Percentiles rank a stretch among this genome's conserved stretches.
phyloP scores from a whole-genome alignment of 1,284 basidiomycete genomes.

The Marasmius sp. region DNA sequence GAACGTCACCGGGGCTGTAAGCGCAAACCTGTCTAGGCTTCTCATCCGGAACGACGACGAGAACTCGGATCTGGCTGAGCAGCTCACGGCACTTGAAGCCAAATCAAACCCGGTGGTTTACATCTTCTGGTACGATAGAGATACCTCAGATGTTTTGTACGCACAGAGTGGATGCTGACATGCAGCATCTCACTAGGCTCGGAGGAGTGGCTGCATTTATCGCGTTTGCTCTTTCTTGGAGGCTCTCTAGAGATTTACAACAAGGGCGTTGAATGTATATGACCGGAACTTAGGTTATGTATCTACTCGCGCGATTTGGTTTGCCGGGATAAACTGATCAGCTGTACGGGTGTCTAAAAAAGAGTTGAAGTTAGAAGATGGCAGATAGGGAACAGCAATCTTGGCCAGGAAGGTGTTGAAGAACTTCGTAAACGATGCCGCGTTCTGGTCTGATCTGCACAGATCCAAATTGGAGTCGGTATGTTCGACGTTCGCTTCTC shows the following conservation, averaged over 20 bases:
- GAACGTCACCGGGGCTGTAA: not conserved
- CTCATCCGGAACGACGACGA: not conserved
- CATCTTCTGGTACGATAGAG: slow-evolving; percentile 61
- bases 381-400: too few species aligned
- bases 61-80: not conserved
- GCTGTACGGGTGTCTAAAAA: too few species aligned
- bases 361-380: too few species aligned
- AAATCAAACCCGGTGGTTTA: slow-evolving; percentile 71
- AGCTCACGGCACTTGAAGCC: slow-evolving; percentile 11
- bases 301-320: too few species aligned
- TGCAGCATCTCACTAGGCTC: slow-evolving; percentile 41
- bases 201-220: slow-evolving; percentile 71
- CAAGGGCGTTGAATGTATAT: slow-evolving; percentile 21
- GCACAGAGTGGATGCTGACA: not conserved
- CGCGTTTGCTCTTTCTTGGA: slow-evolving; percentile 69
- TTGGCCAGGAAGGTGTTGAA: too few species aligned
- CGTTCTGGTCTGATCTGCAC: too few species aligned
- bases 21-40: not conserved
- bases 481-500: too few species aligned
- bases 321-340: too few species aligned
- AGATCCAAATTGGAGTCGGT: too few species aligned
- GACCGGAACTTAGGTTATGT: too few species aligned
- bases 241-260: slow-evolving; percentile 59
- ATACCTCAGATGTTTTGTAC: not conserved
- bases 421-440: too few species aligned